phyloP scores from a whole-genome alignment of 805 yeast genomes.

The Yarrowia sp. region DNA sequence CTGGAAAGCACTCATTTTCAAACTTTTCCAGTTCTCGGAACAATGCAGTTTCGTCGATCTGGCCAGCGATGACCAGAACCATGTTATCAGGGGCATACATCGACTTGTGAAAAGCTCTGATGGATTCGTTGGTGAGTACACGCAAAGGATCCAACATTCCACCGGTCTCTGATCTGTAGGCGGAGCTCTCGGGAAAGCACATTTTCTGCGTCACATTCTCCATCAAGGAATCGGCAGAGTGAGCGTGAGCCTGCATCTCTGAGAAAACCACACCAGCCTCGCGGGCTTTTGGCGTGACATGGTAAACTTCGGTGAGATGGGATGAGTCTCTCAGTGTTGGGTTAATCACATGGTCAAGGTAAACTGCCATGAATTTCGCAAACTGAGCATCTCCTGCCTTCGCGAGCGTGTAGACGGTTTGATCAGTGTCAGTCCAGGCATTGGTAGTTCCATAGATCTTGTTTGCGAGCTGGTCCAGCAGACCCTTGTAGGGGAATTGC shows the following conservation, averaged over 20 bases:
- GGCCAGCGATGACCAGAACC: conserved; percentile 79
- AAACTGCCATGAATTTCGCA: conserved; percentile 74
- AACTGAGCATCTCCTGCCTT: conserved; percentile 98
- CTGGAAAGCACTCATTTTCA: conserved; percentile 50
- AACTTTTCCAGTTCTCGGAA: conserved; percentile 56
- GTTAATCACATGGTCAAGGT: conserved; percentile 77
- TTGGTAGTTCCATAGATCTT: conserved; percentile 81
- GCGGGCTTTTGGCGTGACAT: conserved; percentile 82
- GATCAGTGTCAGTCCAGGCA: conserved; percentile 97
- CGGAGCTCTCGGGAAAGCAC: conserved; percentile 53
- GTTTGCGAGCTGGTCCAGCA: conserved; percentile 82
- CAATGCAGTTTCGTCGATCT: conserved; percentile 72
- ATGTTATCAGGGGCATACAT: conserved; percentile 80
- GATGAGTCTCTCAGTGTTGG: conserved; percentile 90
- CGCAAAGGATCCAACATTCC: conserved; percentile 79
- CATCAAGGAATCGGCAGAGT: conserved; percentile 65
- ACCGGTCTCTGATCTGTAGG: conserved; percentile 92
- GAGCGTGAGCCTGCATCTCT: conserved; percentile 94
- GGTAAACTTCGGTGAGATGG: conserved; percentile 91
- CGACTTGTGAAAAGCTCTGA: conserved; percentile 66
- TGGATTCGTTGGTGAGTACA: conserved; percentile 64
- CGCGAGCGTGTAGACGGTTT: conserved; percentile 85
- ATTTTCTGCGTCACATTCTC: conserved; percentile 46
- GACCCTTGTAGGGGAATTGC: conserved; percentile 85
- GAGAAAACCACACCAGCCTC: conserved; percentile 97